Base-by-base conservation (phyloP, 2,329 filamentous ascomycete species). In the Talaromyces amestolkiae region DNA sequence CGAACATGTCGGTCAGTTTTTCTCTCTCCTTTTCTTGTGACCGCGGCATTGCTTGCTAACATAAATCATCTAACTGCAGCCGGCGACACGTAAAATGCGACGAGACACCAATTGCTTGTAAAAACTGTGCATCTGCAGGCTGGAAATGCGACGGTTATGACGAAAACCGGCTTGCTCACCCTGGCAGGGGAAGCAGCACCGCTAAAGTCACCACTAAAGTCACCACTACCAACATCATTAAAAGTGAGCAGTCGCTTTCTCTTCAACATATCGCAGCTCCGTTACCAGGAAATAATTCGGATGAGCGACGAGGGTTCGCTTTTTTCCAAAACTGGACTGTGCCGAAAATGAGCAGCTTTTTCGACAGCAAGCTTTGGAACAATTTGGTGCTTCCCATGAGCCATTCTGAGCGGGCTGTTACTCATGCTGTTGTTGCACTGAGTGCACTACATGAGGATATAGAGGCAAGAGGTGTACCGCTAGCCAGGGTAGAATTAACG, bases 351-450 rank as follows among this genome's bases (percentile, higher is more conserved):
- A 65, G 60, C 11, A 58, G 65, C 9, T 62, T 63, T 10, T 67
- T 72, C 19, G 61, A 65, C 41, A 64, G 66, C 2, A 43, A 54
- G 1, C 49, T 73, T 1, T 72, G 69, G 70, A 37, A 67, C 39
- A 56, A 51, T 10, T n/a, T 68, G 10, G 65, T 73, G 10, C 69
- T 73, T n/a, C 73, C 73, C 41, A 65, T 68, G 47, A 69, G 70
- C 31, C 69, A 70, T 43, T 47, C 58, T 11, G 69, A 73, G 27
- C 39, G 51, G 17, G 68, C 70, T 4, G 66, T 74, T 7, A 65
- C 65, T 33, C 72, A 73, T 61, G 71, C 70, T 9, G 66, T 70
- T 3, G 65, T 73, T 27, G 73, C 72, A 17, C 54, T 75, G 10
- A 68, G 70, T 24, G 65, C 68, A 7, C 63, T 70, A 3, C 68